phyloP scores from a whole-genome alignment of 2,329 filamentous ascomycete species.

The Oidium heveae region DNA sequence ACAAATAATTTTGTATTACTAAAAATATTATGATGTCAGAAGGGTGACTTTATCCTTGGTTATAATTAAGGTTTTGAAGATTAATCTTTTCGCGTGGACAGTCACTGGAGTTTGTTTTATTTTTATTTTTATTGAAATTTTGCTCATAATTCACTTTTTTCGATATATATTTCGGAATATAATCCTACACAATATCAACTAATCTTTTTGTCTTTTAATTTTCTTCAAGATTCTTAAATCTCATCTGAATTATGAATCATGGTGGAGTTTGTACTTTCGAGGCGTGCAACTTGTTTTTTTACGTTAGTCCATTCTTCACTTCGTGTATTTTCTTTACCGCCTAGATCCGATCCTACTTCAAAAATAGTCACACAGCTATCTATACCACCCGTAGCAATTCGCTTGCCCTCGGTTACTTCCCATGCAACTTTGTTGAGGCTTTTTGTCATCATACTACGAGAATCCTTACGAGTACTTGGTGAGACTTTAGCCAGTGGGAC shows the following conservation, averaged over 20 bases:
- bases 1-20: no score
- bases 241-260: conserved; percentile 8
- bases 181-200: no score
- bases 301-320: conserved; percentile 83
- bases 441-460: conserved; percentile 46
- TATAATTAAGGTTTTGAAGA: no score
- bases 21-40: no score
- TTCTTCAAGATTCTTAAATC: neutral
- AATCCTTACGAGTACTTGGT: conserved; percentile 39
- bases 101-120: no score
- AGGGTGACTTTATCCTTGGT: no score
- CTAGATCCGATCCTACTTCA: conserved; percentile 61
- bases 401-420: conserved; percentile 72
- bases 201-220: no score
- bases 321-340: conserved; percentile 60
- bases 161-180: no score
- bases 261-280: conserved; percentile 26
- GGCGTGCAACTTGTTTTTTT: conserved; percentile 61
- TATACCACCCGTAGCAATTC: conserved; percentile 72
- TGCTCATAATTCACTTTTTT: no score
- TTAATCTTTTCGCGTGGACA: no score
- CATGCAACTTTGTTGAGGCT: conserved; percentile 87
- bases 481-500: conserved; percentile 64
- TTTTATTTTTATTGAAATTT: no score
- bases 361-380: conserved; percentile 81